Evolutionary conservation across 345 rosid genomes (phyloP).

Genomic region (Moringa oleifera): DNA sequence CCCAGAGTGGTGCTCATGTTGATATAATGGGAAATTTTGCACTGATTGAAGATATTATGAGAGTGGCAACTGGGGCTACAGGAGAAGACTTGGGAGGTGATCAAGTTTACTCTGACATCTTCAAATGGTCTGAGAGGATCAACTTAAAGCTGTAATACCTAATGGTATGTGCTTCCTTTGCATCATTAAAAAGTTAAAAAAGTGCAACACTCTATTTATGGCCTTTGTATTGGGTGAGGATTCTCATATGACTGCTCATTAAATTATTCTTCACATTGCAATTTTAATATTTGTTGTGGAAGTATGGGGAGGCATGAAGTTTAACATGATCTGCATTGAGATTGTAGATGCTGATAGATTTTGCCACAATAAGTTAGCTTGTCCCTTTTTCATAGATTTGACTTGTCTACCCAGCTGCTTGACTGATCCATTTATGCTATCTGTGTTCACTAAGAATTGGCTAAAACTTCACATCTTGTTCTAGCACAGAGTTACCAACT

Average conservation of each 20-base stretch:
- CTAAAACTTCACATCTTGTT: no score
- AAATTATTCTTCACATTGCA: neutral
- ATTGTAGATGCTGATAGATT: neutral
- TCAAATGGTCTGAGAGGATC: conserved; percentile 79
- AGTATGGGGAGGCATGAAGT: neutral
- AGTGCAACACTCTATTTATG: neutral
- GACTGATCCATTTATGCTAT: no score
- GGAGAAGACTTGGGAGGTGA: conserved; percentile 83
- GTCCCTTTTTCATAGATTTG: no score
- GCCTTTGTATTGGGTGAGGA: neutral
- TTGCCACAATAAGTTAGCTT: no score
- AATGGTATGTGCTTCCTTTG: neutral
- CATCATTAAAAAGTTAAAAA: no score
- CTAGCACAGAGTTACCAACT: no score
- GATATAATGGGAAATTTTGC: conserved; percentile 99
- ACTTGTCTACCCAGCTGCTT: no score
- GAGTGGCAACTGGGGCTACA: conserved; percentile 80
- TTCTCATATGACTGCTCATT: neutral
- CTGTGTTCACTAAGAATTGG: no score
- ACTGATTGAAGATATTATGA: conserved; percentile 74
- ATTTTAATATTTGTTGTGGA: neutral
- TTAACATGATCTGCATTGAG: no score
- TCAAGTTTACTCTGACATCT: conserved; percentile 76
- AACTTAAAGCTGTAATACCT: conserved; percentile 40
- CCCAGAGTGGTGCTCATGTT: conserved; percentile 85